Conservation (phyloP, 2,329 filamentous ascomycete genomes). For the Rhynchosporium graminicola region DNA sequence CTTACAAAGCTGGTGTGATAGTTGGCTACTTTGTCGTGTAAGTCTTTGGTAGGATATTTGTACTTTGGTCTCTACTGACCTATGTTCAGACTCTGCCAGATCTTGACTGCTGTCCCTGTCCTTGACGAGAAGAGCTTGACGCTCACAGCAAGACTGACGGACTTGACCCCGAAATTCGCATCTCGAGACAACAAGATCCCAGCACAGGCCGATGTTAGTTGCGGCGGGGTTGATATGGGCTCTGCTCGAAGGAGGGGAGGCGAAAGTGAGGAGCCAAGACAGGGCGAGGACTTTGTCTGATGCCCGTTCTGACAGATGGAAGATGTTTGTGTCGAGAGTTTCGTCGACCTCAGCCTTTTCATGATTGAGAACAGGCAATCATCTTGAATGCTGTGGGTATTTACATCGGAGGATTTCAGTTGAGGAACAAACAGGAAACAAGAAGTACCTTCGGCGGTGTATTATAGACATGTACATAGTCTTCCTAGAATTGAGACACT, state of each 20-base stretch:
- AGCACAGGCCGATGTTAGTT: not conserved
- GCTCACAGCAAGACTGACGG: conserved; percentile 43
- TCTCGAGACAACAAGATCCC: conserved; percentile 22
- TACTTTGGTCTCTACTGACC: conserved; percentile 5
- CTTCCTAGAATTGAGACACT: not conserved
- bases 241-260: conserved; percentile 17
- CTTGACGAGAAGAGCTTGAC: conserved; percentile 61
- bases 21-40: conserved; percentile 29
- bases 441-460: not conserved
- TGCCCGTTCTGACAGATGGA: too few species aligned
- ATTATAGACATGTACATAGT: not conserved
- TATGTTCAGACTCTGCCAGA: conserved; percentile 8
- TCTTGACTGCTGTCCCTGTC: conserved; percentile 60
- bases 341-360: not conserved
- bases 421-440: not conserved
- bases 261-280: conserved; percentile 18
- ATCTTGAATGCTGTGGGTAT: too few species aligned
- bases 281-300: conserved; percentile 19
- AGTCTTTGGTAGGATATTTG: conserved; percentile 7
- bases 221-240: conserved; percentile 12
- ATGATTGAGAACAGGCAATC: not conserved
- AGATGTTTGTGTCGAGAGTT: not conserved
- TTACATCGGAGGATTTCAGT: not conserved
- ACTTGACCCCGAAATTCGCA: conserved; percentile 17
- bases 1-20: conserved; percentile 20